Percentiles rank a stretch among this genome's conserved stretches.
phyloP scores from a whole-genome alignment of 73 alveolate species.

The Durusdinium trenchii region DNA sequence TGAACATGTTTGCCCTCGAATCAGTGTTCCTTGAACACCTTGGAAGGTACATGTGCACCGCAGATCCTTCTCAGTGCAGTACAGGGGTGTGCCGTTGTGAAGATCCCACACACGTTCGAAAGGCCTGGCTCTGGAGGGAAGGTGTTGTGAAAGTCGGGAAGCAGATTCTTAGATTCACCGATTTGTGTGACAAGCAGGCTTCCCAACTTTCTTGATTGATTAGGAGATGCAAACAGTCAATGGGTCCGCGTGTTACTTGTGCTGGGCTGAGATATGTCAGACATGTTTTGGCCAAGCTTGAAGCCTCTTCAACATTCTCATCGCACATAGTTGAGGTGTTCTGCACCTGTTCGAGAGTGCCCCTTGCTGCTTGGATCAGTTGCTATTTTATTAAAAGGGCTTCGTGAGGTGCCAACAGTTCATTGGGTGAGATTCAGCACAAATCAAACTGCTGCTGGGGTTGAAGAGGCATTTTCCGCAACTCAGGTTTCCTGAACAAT shows the following conservation, averaged over 20 bases:
- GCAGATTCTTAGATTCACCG: background rate
- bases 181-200: background rate
- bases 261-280: background rate
- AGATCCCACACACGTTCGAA: slow-evolving; percentile 69
- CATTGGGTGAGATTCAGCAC: background rate
- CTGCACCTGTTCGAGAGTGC: slow-evolving; percentile 45
- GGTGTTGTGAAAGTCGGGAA: background rate
- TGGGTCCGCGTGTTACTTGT: slow-evolving; percentile 51
- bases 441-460: too few relatives aligned
- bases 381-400: background rate
- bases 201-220: background rate
- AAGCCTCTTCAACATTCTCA: background rate
- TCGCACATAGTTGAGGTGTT: slow-evolving; percentile 54
- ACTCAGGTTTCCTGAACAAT: slow-evolving; percentile 46
- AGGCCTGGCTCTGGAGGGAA: background rate
- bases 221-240: slow-evolving; percentile 82
- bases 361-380: background rate
- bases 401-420: background rate
- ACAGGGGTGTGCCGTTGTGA: slow-evolving; percentile 84
- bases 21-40: background rate
- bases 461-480: too few relatives aligned
- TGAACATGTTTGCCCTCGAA: too few relatives aligned
- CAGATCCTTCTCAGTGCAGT: slow-evolving; percentile 92
- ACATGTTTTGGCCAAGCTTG: too few relatives aligned
- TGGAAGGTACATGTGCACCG: slow-evolving; percentile 85